phyloP scores from a whole-genome alignment of 164 flowering plant genomes.

The Amborella trichopoda region DNA sequence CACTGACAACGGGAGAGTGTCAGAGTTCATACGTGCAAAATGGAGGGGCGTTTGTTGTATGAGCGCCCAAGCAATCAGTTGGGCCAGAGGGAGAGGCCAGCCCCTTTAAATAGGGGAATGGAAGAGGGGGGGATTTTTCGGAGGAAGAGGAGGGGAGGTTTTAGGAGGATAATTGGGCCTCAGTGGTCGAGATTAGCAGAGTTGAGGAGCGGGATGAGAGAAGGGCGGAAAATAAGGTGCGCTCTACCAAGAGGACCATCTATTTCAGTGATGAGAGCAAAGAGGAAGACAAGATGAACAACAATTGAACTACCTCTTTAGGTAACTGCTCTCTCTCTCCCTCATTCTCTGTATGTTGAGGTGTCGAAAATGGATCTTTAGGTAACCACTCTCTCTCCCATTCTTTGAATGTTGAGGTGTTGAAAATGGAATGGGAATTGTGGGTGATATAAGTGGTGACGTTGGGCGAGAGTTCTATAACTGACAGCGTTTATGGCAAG shows the following conservation, averaged over 20 bases:
- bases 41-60: slow-evolving; percentile 67
- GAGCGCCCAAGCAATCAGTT: slow-evolving; percentile 82
- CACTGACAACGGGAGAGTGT: slow-evolving; percentile 84
- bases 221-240: slow-evolving; percentile 22
- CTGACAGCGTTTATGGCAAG: no score
- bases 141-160: slow-evolving; percentile 26
- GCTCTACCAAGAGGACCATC: slow-evolving; percentile 38
- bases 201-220: slow-evolving; percentile 36
- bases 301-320: no score
- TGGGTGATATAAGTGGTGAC: no score
- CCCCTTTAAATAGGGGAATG: slow-evolving; percentile 18
- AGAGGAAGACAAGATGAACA: slow-evolving; percentile 63
- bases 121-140: slow-evolving; percentile 8
- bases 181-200: slow-evolving; percentile 64
- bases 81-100: slow-evolving; percentile 74
- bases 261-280: slow-evolving; percentile 93
- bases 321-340: no score
- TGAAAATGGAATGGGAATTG: no score
- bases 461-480: no score
- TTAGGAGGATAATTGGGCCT: slow-evolving; percentile 79
- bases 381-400: no score
- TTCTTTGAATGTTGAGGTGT: no score
- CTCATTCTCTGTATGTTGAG: no score
- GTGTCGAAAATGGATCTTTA: no score
- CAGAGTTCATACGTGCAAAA: slow-evolving; percentile 83